phyloP scores from a whole-genome alignment of 306 rosid genomes.

The Fragaria nilgerrensis region DNA sequence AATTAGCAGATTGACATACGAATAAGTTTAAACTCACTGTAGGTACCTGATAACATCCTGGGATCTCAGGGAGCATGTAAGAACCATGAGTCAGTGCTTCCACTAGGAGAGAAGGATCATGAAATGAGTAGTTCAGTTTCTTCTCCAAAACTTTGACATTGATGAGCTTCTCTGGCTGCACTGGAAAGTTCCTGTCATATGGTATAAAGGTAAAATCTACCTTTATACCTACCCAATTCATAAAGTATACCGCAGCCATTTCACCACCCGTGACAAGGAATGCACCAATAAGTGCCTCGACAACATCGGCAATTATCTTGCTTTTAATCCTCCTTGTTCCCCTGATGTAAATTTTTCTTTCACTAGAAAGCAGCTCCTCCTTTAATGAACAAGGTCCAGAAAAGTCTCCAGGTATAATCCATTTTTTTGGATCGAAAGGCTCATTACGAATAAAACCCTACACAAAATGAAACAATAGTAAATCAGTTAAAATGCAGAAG shows the following conservation, averaged over 20 bases:
- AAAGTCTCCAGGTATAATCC: constrained; percentile 66
- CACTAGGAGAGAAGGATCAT: constrained; percentile 52
- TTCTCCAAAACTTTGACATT: constrained; percentile 37
- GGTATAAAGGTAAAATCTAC: constrained; percentile 43
- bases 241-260: constrained; percentile 54
- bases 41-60: constrained; percentile 83
- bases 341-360: constrained; percentile 32
- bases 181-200: constrained; percentile 34
- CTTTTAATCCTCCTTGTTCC: constrained; percentile 44
- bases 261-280: constrained; percentile 74
- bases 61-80: constrained; percentile 77
- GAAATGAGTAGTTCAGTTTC: constrained; percentile 62
- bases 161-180: constrained; percentile 41
- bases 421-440: constrained; percentile 57
- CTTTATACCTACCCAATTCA: constrained; percentile 74
- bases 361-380: constrained; percentile 31
- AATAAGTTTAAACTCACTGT: neutral
- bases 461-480: constrained; percentile 22
- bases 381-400: constrained; percentile 22
- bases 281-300: constrained; percentile 95
- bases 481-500: no score
- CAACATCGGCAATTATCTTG: constrained; percentile 73
- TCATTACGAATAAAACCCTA: constrained; percentile 77
- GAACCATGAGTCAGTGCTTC: constrained; percentile 97
- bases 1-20: no score